Percentiles rank a stretch among this genome's conserved stretches.
phyloP scores from a whole-genome alignment of 441 rosid species.

The Francoa sonchifolia region DNA sequence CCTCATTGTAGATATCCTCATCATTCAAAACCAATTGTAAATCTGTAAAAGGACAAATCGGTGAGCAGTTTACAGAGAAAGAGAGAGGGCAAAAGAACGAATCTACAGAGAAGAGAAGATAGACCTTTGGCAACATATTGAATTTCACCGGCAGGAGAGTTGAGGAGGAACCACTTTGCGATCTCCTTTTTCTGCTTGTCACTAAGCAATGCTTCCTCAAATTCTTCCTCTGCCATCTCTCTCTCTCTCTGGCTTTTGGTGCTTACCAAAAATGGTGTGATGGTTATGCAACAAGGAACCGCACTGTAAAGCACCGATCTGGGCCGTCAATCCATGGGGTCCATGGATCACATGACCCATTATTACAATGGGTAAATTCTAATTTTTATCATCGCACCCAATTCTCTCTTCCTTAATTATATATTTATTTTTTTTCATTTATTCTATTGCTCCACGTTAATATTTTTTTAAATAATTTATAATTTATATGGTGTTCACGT shows the following conservation, averaged over 20 bases:
- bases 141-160: constrained; percentile 94
- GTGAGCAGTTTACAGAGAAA: background rate
- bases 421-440: too few relatives aligned
- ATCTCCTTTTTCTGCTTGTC: constrained; percentile 79
- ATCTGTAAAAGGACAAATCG: constrained; percentile 32
- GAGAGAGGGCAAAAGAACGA: background rate
- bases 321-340: background rate
- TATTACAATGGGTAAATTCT: too few relatives aligned
- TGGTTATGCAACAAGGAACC: background rate
- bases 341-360: too few relatives aligned
- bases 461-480: too few relatives aligned
- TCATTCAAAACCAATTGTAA: constrained; percentile 61
- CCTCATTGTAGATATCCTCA: constrained; percentile 53
- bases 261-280: background rate
- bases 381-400: too few relatives aligned
- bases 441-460: too few relatives aligned
- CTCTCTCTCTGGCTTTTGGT: background rate
- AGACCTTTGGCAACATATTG: constrained; percentile 69
- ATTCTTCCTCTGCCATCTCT: constrained; percentile 45
- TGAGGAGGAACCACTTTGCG: constrained; percentile 97
- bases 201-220: constrained; percentile 39
- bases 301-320: background rate
- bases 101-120: background rate
- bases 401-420: too few relatives aligned
- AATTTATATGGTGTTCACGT: too few relatives aligned